phyloP scores from a whole-genome alignment of 1,284 basidiomycete genomes.

The Bjerkandera adusta region DNA sequence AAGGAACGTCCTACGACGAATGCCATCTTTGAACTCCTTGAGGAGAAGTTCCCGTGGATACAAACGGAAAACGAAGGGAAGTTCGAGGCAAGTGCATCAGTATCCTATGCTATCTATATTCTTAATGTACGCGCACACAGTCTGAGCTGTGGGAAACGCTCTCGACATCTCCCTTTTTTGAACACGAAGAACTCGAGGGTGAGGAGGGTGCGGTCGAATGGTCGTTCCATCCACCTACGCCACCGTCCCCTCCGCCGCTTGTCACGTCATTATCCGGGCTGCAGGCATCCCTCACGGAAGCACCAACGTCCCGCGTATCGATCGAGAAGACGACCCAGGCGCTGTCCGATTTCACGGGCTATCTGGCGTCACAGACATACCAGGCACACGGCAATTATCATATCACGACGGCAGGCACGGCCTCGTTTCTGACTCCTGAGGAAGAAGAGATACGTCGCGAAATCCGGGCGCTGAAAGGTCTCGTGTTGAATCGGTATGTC shows the following conservation, averaged over 20 bases:
- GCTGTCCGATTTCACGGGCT: conserved; percentile 63
- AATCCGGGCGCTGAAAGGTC: conserved; percentile 64
- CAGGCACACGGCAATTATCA: conserved; percentile 34
- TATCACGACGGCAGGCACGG: conserved; percentile 25
- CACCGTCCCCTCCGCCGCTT: conserved; percentile 41
- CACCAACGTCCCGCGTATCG: conserved; percentile 23
- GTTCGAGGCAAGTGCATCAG: conserved; percentile 46
- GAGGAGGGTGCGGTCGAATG: conserved; percentile 40
- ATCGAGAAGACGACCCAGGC: conserved; percentile 56
- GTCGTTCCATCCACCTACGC: conserved; percentile 46
- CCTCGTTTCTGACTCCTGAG: conserved; percentile 34
- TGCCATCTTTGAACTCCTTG: conserved; percentile 56
- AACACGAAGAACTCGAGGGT: conserved; percentile 16
- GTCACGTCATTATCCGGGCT: conserved; percentile 46
- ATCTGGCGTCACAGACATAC: conserved; percentile 63
- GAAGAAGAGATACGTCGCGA: conserved; percentile 65
- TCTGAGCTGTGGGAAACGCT: conserved; percentile 59
- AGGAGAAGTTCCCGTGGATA: conserved; percentile 56
- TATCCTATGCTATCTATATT: conserved; percentile 3
- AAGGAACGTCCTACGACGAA: conserved; percentile 49
- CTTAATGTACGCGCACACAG: conserved; percentile 33
- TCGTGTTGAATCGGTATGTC: conserved; percentile 60
- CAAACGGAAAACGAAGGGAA: conserved; percentile 43
- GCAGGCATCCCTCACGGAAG: conserved; percentile 40
- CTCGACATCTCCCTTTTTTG: conserved; percentile 50